Conservation (phyloP, 169 alveolate genomes). For the Plasmodium inui region DNA sequence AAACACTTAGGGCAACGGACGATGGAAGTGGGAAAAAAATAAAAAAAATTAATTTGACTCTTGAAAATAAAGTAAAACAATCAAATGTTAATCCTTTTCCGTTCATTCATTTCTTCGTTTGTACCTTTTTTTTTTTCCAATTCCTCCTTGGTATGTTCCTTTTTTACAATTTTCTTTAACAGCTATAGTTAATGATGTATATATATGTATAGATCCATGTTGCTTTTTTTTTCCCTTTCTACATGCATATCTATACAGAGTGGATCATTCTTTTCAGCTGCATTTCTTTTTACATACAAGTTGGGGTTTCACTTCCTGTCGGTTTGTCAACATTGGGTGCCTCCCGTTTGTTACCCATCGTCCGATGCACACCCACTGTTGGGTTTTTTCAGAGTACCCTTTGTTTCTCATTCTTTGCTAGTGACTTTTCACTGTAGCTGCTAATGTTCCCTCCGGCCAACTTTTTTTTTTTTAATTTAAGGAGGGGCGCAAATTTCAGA, state of each 20-base stretch:
- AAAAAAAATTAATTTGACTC: not conserved
- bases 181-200: not conserved
- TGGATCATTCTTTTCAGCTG: not conserved
- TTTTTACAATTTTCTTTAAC: not conserved
- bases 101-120: not conserved
- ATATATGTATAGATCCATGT: not conserved
- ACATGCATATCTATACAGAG: not conserved
- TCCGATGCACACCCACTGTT: not conserved
- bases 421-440: not conserved
- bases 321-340: not conserved
- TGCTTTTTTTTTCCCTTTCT: not conserved
- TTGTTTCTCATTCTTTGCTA: not conserved
- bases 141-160: not conserved
- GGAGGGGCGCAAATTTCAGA: not conserved
- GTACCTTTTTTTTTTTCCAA: not conserved
- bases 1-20: not conserved
- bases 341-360: not conserved
- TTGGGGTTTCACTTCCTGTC: not conserved
- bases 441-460: not conserved
- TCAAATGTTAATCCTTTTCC: not conserved
- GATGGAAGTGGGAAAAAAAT: not conserved
- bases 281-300: not conserved
- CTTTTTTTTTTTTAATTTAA: not conserved
- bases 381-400: not conserved
- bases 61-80: not conserved